A percentile compares a stretch with the other conserved stretches of the same genome.
phyloP scores from a whole-genome alignment of 1,284 basidiomycete genomes.

The Malassezia restricta region DNA sequence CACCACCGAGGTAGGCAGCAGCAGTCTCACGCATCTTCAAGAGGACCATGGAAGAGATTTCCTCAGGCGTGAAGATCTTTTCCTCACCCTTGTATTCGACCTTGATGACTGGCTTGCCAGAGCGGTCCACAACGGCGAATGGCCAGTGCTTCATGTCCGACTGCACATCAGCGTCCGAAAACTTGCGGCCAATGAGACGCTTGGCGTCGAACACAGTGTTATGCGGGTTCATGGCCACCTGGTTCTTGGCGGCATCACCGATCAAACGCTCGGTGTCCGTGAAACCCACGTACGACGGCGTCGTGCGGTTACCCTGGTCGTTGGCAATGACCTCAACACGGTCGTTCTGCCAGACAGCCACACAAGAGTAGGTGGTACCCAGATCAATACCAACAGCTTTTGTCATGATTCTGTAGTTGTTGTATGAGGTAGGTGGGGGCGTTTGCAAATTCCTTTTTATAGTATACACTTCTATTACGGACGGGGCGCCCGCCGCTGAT shows the following conservation, averaged over 20 bases:
- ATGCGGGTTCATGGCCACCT: conserved; percentile 56
- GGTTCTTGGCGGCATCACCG: conserved; percentile 85
- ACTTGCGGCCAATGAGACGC: conserved; percentile 78
- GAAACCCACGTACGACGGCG: conserved; percentile 55
- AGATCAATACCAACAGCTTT: conserved; percentile 90
- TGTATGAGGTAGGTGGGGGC: background rate
- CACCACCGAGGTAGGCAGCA: conserved; percentile 80
- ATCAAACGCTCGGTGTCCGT: conserved; percentile 79
- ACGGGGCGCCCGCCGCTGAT: background rate
- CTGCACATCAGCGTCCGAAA: conserved; percentile 75
- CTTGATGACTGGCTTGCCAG: conserved; percentile 71
- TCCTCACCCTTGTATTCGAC: conserved; percentile 81
- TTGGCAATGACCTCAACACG: conserved; percentile 84
- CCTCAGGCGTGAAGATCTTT: conserved; percentile 88
- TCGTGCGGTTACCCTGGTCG: conserved; percentile 94
- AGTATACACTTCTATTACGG: background rate
- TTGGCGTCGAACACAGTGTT: conserved; percentile 67
- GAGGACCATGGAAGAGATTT: conserved; percentile 94
- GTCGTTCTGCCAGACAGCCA: conserved; percentile 92
- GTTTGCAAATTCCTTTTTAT: conserved; percentile 4
- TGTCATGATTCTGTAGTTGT: conserved; percentile 21
- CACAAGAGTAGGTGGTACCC: conserved; percentile 59
- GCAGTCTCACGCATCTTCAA: conserved; percentile 97
- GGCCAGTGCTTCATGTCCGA: conserved; percentile 90
- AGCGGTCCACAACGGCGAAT: conserved; percentile 72